Percentiles rank a stretch among this genome's conserved stretches.
Evolutionary conservation across 495 filamentous ascomycete genomes (phyloP).

Genomic region (Penicillium malachiteum): DNA sequence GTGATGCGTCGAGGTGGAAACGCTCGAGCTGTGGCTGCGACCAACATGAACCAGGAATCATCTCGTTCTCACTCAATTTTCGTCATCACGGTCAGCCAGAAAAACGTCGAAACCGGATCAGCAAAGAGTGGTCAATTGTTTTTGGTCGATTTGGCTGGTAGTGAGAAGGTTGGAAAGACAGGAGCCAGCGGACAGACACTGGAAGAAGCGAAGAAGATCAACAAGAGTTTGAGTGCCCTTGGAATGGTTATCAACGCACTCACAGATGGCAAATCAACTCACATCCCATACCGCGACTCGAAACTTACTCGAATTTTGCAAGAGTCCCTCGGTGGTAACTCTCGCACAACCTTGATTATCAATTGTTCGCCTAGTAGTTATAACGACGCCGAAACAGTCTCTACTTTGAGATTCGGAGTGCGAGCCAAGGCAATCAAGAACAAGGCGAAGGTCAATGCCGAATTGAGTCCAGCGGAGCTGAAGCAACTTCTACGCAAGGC

Average conservation of each 20-base stretch:
- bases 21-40: conserved; percentile 90
- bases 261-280: conserved; percentile 97
- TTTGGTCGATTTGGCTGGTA: conserved; percentile 95
- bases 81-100: conserved; percentile 94
- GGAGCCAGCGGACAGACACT: conserved; percentile 96
- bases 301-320: conserved; percentile 97
- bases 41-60: conserved; percentile 99
- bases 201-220: conserved; percentile 99
- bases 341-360: conserved; percentile 93
- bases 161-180: conserved; percentile 98
- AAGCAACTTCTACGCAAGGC: conserved; percentile 89
- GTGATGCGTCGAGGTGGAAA: conserved; percentile 92
- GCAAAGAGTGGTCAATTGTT: conserved; percentile 96
- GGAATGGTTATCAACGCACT: conserved; percentile 99
- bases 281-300: conserved; percentile 96
- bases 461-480: conserved; percentile 91
- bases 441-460: conserved; percentile 98
- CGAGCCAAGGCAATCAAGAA: conserved; percentile 99
- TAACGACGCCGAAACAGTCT: conserved; percentile 93
- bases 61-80: conserved; percentile 99
- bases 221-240: conserved; percentile 95
- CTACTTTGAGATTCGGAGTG: conserved; percentile 93
- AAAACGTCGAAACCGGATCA: conserved; percentile 95
- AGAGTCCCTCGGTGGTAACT: conserved; percentile 95
- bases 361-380: conserved; percentile 98